Evolutionary conservation across 805 yeast species (phyloP).

Genomic region (Barnettozyma vustinii): DNA sequence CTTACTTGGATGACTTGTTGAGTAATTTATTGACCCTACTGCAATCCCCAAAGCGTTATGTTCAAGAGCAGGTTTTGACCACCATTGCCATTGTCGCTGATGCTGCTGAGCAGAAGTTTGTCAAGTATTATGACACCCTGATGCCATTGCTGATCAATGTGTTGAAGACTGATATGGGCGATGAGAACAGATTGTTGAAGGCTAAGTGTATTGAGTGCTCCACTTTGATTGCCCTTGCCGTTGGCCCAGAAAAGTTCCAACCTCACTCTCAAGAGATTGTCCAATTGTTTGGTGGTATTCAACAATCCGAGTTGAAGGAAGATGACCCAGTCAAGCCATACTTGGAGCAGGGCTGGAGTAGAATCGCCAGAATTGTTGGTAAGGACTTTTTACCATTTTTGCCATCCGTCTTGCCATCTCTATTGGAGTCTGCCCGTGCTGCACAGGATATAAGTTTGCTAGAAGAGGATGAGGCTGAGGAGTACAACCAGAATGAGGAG

Average conservation of each 20-base stretch:
- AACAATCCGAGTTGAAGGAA: conserved; percentile 47
- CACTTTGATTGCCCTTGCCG: conserved; percentile 89
- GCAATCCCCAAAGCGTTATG: conserved; percentile 84
- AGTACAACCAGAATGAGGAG: conserved; percentile 76
- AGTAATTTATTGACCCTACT: conserved; percentile 68
- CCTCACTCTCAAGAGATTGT: conserved; percentile 72
- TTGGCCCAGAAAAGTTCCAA: conserved; percentile 83
- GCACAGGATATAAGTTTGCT: conserved; percentile 83
- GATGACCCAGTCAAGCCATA: conserved; percentile 88
- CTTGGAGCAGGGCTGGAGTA: conserved; percentile 93
- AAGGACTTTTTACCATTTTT: conserved; percentile 79
- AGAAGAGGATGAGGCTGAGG: conserved; percentile 85
- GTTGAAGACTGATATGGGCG: conserved; percentile 70
- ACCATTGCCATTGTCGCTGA: conserved; percentile 97
- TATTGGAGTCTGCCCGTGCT: conserved; percentile 79
- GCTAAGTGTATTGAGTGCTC: conserved; percentile 97
- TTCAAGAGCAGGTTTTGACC: conserved; percentile 94
- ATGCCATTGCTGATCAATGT: conserved; percentile 86
- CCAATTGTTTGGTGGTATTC: conserved; percentile 65
- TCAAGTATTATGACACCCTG: conserved; percentile 88
- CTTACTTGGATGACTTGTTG: conserved; percentile 81
- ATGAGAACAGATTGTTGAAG: conserved; percentile 70
- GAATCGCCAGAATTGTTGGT: conserved; percentile 83
- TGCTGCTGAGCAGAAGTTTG: conserved; percentile 84
- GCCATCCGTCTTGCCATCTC: conserved; percentile 84